Conservation (phyloP, 805 yeast species). For the Teunomyces atbi region DNA sequence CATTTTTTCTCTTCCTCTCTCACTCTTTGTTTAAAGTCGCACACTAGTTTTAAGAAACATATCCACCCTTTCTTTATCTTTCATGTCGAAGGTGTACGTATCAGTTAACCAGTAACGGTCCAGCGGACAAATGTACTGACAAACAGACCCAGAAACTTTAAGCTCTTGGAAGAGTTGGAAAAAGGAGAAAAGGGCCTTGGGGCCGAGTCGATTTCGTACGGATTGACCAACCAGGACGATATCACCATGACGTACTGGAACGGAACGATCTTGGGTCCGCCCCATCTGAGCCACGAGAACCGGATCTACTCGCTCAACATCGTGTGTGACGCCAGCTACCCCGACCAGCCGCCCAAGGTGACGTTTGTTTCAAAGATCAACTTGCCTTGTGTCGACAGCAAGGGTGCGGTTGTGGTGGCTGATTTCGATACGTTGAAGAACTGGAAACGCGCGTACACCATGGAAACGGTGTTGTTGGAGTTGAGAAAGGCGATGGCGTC, state of each 20-base stretch:
- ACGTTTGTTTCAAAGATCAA: conserved; percentile 80
- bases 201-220: conserved; percentile 95
- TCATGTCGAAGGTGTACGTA: conserved; percentile 51
- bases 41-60: neutral
- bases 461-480: conserved; percentile 90
- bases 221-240: conserved; percentile 86
- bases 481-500: conserved; percentile 83
- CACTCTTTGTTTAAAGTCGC: neutral
- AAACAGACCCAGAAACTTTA: conserved; percentile 83
- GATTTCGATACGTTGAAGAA: conserved; percentile 66
- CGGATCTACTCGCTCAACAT: conserved; percentile 83
- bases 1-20: too few relatives aligned
- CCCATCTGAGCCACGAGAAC: conserved; percentile 85
- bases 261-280: conserved; percentile 97
- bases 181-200: conserved; percentile 98
- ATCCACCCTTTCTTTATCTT: neutral
- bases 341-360: conserved; percentile 85
- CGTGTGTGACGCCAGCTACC: conserved; percentile 81
- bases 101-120: neutral
- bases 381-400: conserved; percentile 81
- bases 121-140: conserved; percentile 6
- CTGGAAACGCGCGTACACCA: conserved; percentile 89
- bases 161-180: conserved; percentile 92
- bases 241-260: conserved; percentile 95
- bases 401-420: conserved; percentile 48